These are phyloP conservation scores for Cystobasidium slooffiae DNA, from an alignment of 1,284 basidiomycete genomes.

Conservation along the genomic window DNA sequence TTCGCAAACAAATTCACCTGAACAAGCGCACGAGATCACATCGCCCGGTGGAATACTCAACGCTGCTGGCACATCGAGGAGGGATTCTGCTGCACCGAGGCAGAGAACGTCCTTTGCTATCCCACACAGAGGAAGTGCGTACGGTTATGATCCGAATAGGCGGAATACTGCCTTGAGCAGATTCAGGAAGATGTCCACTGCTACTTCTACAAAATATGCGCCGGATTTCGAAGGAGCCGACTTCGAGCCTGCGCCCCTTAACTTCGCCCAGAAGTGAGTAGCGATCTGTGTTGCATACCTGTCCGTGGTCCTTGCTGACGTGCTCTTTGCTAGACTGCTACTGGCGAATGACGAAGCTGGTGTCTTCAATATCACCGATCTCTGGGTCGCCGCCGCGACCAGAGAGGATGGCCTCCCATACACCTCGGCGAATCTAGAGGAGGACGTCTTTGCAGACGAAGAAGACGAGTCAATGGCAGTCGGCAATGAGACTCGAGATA, in stretches of 20 bases:
- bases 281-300: neutral
- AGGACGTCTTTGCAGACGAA: slow-evolving; percentile 41
- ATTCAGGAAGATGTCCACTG: slow-evolving; percentile 42
- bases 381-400: slow-evolving; percentile 92
- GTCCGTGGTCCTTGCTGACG: neutral
- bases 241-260: slow-evolving; percentile 57
- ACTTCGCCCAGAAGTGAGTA: slow-evolving; percentile 72
- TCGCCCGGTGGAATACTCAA: slow-evolving; percentile 57
- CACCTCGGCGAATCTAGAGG: slow-evolving; percentile 16
- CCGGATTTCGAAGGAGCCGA: slow-evolving; percentile 50
- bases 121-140: slow-evolving; percentile 56
- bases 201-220: slow-evolving; percentile 47
- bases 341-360: slow-evolving; percentile 81
- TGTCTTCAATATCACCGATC: slow-evolving; percentile 82
- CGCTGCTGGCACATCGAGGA: slow-evolving; percentile 62
- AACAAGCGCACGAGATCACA: slow-evolving; percentile 52
- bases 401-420: slow-evolving; percentile 70
- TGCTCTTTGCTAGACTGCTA: slow-evolving; percentile 64
- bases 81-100: slow-evolving; percentile 60
- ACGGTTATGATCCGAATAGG: slow-evolving; percentile 43
- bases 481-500: slow-evolving; percentile 39
- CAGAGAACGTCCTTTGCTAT: slow-evolving; percentile 45
- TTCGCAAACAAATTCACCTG: neutral
- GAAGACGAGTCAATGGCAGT: slow-evolving; percentile 45
- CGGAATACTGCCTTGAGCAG: slow-evolving; percentile 43